Conservation (phyloP, 257 asterid species). For the Eustoma russellianum region DNA sequence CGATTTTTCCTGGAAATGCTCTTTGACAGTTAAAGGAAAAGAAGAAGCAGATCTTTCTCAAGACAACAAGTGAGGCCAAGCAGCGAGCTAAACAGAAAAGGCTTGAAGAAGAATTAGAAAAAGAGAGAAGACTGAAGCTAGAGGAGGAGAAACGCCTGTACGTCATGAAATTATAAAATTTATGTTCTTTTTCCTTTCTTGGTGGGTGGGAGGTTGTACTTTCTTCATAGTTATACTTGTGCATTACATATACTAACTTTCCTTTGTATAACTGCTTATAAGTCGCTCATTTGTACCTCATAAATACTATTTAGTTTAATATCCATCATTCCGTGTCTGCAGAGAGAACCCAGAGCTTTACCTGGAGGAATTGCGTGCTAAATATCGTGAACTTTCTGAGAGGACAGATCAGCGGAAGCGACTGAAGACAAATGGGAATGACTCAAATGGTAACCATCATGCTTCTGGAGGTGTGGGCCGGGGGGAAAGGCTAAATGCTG, state of each 20-base stretch:
- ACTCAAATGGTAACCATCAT: slow-evolving; percentile 63
- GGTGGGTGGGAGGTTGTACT: too few relatives aligned
- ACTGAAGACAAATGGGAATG: slow-evolving; percentile 63
- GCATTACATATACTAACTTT: background rate
- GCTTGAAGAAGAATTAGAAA: slow-evolving; percentile 75
- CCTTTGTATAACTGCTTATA: background rate
- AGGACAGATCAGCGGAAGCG: slow-evolving; percentile 83
- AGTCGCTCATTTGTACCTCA: background rate
- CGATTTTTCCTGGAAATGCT: background rate
- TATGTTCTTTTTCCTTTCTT: background rate
- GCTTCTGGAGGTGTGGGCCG: slow-evolving; percentile 93
- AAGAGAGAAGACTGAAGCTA: slow-evolving; percentile 70
- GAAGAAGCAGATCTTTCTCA: slow-evolving; percentile 70
- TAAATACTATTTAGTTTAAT: too few relatives aligned
- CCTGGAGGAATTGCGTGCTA: slow-evolving; percentile 81
- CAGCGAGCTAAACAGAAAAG: slow-evolving; percentile 87
- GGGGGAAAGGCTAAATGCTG: slow-evolving; percentile 83
- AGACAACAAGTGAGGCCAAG: slow-evolving; percentile 77
- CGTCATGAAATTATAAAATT: slow-evolving; percentile 15
- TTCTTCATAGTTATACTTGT: too few relatives aligned
- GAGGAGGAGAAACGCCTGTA: slow-evolving; percentile 96
- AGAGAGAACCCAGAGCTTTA: slow-evolving; percentile 89
- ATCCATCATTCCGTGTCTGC: background rate
- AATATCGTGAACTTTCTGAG: slow-evolving; percentile 67
- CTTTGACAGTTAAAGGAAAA: slow-evolving; percentile 67